phyloP scores from a whole-genome alignment of 2,329 filamentous ascomycete species.

The Penicillium freii region DNA sequence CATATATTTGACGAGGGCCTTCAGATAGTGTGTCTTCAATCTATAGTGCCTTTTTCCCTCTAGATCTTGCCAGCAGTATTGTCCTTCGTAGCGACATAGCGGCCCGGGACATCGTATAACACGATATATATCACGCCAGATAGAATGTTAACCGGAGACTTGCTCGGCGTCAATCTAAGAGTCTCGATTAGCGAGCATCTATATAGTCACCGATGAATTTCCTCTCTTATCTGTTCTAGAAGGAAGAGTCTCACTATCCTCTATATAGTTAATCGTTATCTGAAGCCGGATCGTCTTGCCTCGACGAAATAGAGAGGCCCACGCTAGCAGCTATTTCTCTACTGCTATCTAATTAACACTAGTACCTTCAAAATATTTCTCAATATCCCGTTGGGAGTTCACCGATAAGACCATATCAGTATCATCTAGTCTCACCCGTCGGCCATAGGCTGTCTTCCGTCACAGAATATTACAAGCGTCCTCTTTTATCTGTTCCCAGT shows the following conservation, averaged over 20 bases:
- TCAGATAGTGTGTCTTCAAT: conserved; percentile 29
- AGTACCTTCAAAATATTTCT: no score
- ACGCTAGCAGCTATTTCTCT: no score
- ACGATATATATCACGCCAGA: conserved; percentile 34
- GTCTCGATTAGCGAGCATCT: conserved; percentile 28
- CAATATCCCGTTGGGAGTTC: background rate
- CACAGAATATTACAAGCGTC: no score
- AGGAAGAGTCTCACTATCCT: no score
- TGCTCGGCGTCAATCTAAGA: conserved; percentile 23
- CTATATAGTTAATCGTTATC: no score
- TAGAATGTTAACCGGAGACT: conserved; percentile 22
- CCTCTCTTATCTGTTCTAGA: conserved; percentile 19
- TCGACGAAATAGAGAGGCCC: no score
- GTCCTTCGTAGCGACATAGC: conserved; percentile 26
- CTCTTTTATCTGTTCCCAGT: no score
- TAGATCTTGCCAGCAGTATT: conserved; percentile 37
- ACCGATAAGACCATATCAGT: no score
- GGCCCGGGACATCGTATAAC: conserved; percentile 32
- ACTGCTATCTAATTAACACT: no score
- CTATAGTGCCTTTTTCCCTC: conserved; percentile 35
- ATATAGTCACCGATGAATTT: conserved; percentile 18
- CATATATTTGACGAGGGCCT: conserved; percentile 29
- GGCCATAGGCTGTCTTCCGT: no score
- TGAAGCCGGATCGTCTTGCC: no score
- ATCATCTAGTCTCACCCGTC: no score